phyloP scores from a whole-genome alignment of 345 rosid genomes.

The Eucalyptus victrix region DNA sequence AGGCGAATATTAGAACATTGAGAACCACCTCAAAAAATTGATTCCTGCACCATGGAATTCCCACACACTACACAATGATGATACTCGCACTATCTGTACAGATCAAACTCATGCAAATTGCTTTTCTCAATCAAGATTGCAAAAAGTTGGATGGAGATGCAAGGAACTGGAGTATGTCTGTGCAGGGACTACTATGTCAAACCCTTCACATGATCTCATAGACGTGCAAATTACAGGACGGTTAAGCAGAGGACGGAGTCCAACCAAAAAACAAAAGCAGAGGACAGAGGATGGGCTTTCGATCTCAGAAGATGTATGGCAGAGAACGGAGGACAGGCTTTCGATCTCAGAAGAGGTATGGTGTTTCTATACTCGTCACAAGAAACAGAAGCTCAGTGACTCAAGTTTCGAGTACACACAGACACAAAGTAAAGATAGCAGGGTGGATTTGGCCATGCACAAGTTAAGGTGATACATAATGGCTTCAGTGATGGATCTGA shows the following conservation, averaged over 20 bases:
- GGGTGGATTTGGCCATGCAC: background rate
- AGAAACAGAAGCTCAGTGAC: background rate
- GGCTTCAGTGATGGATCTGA: background rate
- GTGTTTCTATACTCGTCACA: background rate
- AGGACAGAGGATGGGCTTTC: background rate
- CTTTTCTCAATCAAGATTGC: background rate
- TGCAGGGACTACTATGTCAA: background rate
- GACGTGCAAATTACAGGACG: background rate
- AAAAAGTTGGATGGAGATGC: background rate
- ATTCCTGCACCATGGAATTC: background rate
- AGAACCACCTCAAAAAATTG: background rate
- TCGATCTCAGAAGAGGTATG: background rate
- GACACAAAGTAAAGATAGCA: background rate
- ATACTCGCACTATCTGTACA: background rate
- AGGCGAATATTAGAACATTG: background rate
- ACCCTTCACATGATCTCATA: background rate
- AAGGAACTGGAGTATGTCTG: background rate
- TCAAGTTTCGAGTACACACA: background rate
- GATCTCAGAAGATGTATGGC: background rate
- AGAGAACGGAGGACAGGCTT: background rate
- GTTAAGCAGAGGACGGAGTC: background rate
- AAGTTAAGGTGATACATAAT: background rate
- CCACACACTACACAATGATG: background rate
- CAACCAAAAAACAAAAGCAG: background rate
- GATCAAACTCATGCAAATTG: background rate